Evolutionary conservation across 192 early-diverging fungal genomes (phyloP), one percentile per base, ranked within the genome.

Genomic region (Linnemannia zychae): DNA sequence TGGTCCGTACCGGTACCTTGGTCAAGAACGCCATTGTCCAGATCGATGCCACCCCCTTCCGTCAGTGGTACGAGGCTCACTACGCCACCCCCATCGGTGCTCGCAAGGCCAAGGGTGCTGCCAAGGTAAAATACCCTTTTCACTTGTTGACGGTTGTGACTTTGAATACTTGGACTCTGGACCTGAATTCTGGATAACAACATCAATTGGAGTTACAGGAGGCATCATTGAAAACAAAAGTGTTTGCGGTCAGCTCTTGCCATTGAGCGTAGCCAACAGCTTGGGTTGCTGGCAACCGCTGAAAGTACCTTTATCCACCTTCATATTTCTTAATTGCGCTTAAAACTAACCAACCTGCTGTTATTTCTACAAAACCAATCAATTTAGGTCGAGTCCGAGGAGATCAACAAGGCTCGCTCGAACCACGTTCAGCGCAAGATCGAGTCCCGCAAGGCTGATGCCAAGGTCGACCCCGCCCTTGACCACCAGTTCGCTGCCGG

Each of bases 41-140:
- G 90, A 95, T 99, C 80, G 98, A 99, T 91, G 98, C 98, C 77
- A 96, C 97, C 77, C 98, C 98, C 73, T 99, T 99, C 97, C 95
- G 98, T 86, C 98, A 99, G 89, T 99, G 98, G 98, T 99, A 97
- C 92, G 98, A 99, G 91, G 90, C 95, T 82, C 97, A 98, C 95
- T 99, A 98, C 89, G 98, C 95, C 80, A 80, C 92, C 84, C 86
- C 94, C 72, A 90, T 99, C 67, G 97, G 98, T 91, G 95, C 95
- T 88, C 95, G 94, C 93, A 91, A 91, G 89, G 92, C 88, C 77
- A 94, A 92, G 89, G 87, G 80, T 74, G 84, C 82, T 48, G 87
- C 72, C 80, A 84, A 87, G 80, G 89, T 84, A 80, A n/a, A n/a
- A 79, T 28, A n/a, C 69, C 31, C n/a, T n/a, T n/a, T n/a, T n/a